A percentile compares a stretch with the other conserved stretches of the same genome.
Conservation (phyloP, 768 basidiomycete genomes). For the Glaciozyma martinii region DNA sequence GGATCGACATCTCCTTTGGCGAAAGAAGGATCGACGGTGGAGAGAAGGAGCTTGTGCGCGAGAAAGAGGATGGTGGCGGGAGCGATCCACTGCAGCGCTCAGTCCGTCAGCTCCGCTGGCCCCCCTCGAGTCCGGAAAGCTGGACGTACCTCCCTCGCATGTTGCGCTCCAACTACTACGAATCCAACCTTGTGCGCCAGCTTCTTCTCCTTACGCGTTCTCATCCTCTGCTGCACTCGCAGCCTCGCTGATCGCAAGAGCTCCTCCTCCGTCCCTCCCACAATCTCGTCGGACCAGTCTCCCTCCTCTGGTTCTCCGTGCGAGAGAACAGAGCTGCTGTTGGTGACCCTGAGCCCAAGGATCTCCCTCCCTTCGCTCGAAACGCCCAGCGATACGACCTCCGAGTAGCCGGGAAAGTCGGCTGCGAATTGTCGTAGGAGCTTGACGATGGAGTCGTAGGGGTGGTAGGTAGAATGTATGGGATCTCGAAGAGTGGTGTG, state of each 20-base stretch:
- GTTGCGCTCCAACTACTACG: slow-evolving; percentile 62
- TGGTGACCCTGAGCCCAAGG: slow-evolving; percentile 46
- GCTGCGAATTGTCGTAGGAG: slow-evolving; percentile 50
- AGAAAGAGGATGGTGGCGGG: slow-evolving; percentile 64
- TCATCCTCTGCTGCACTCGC: background rate
- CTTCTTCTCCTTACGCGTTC: slow-evolving; percentile 21
- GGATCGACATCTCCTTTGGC: slow-evolving; percentile 45
- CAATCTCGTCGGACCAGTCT: slow-evolving; percentile 13
- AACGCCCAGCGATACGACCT: slow-evolving; percentile 50
- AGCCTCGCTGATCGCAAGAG: slow-evolving; percentile 15
- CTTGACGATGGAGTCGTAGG: slow-evolving; percentile 48
- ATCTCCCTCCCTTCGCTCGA: slow-evolving; percentile 56
- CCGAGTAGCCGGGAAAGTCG: slow-evolving; percentile 47
- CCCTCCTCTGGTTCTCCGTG: slow-evolving; percentile 36
- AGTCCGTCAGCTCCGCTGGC: background rate
- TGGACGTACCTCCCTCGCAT: slow-evolving; percentile 48
- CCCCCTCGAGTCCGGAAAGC: slow-evolving; percentile 36
- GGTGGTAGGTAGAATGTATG: slow-evolving; percentile 49
- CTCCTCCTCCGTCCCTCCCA: slow-evolving; percentile 21
- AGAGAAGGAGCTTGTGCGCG: slow-evolving; percentile 55
- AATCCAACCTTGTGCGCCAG: slow-evolving; percentile 48
- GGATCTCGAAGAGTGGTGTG: background rate
- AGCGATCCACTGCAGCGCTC: slow-evolving; percentile 59
- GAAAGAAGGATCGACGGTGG: slow-evolving; percentile 27
- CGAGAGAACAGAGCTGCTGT: background rate